These are phyloP conservation scores for Cryptococcus hybrid DNA, from an alignment of 1,284 basidiomycete species.

Conservation along the genomic window DNA sequence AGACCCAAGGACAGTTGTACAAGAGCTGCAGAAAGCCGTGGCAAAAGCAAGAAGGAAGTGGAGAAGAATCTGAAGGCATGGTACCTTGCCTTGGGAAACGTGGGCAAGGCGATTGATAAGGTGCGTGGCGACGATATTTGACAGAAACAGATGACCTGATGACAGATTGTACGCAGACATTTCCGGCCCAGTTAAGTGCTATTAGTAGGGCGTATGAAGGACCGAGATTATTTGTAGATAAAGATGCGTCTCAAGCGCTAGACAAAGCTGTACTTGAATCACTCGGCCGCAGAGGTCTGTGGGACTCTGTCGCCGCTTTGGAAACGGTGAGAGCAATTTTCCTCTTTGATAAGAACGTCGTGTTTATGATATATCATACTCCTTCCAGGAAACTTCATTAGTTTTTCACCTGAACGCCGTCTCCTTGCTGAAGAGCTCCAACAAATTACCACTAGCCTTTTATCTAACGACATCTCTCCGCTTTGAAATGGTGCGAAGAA, in stretches of 20 bases:
- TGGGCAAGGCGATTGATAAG: constrained; percentile 87
- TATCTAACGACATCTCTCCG: constrained; percentile 68
- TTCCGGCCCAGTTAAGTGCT: constrained; percentile 40
- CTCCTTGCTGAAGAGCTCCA: constrained; percentile 69
- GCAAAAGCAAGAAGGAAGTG: constrained; percentile 74
- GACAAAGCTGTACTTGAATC: constrained; percentile 41
- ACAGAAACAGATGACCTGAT: not conserved
- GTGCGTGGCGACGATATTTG: constrained; percentile 49
- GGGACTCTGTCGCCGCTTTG: constrained; percentile 39
- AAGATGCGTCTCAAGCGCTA: constrained; percentile 29
- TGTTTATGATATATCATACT: not conserved
- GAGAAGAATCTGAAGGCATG: constrained; percentile 85
- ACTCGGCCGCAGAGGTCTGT: constrained; percentile 39
- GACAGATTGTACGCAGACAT: constrained; percentile 22
- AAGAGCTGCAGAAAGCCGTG: constrained; percentile 59
- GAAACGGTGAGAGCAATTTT: constrained; percentile 24
- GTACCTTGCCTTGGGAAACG: constrained; percentile 67
- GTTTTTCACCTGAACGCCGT: constrained; percentile 47
- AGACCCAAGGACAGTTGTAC: constrained; percentile 58
- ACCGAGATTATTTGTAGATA: constrained; percentile 42
- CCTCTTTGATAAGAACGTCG: constrained; percentile 2
- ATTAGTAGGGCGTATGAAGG: constrained; percentile 44
- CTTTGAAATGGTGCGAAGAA: constrained; percentile 73
- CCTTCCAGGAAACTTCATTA: constrained; percentile 64
- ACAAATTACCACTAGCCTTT: constrained; percentile 66